Base-by-base conservation (phyloP, 306 rosid genomes). In the Cucumis hystrix region DNA sequence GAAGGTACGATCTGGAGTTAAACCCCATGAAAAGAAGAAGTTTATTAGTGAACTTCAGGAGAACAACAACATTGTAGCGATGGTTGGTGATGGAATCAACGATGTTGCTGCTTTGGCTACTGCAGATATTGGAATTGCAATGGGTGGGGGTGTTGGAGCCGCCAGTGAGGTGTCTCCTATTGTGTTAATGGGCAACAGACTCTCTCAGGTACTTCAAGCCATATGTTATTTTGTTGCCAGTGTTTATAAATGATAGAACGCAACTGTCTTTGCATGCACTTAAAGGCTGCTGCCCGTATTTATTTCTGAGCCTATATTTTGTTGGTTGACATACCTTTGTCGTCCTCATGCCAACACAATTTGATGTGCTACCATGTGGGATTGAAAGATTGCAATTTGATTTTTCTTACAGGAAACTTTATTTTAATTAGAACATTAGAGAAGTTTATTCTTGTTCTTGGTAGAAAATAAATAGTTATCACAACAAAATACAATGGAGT, bases 81-180 rank as follows among this genome's bases (percentile, higher is more conserved):
- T 94, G 98, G 98, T 91, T 83, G 97, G 97, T 63, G 98, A 94
- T 84, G 98, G 98, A 82, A 94, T 94, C 77, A 94, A 94, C 65
- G 98, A 94, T 85, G 91, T 96, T 76, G 97, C 98, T 82, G 98
- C 98, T n/a, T 83, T 94, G 82, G 98, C 98, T 77, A 78, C 91
- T 66, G 83, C 97, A 41, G 91, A 94, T 82, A 74, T 94, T 84
- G 98, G 97, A 70, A 90, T 94, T 84, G 98, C 97, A 74, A 85
- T 94, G 89, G 95, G 98, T 67, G 96, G 93, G 74, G 95, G 97
- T 83, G 98, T 91, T 47, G 98, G 98, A 83, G 98, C 98, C 82
- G 98, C 98, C 20, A 89, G 98, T 78, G 98, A 94, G 83, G 98
- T 92, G 82, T 94, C 97, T 83, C 91, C 98, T 39, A 84, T 94